Evolutionary conservation across 1,139 yeast species (phyloP), one percentile per base, ranked within the genome.

Genomic region (Candida sp.): DNA sequence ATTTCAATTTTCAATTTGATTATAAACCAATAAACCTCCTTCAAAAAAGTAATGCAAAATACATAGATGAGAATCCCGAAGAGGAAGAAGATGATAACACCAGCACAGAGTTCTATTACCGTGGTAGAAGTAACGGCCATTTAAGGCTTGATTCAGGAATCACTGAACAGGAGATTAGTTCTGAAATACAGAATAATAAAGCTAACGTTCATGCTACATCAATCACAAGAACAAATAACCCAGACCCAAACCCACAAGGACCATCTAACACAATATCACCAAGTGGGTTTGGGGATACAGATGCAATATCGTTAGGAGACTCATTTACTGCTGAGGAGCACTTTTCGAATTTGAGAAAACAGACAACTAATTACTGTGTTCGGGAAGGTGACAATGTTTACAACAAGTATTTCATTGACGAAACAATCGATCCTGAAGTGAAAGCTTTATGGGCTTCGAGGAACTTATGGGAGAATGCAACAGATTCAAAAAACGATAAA

Each of bases 391-490:
- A 77, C 50, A 49, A 61, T 29, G 72, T 74, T 36, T 76, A 68
- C 50, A 63, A 66, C 35, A 69, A 73, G 48, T 71, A 63, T 49
- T 63, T 73, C 33, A 58, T 64, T 9, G 66, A 68, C 48, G 70
- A 65, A 37, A 61, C 63, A 22, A 68, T 76, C 33, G 82, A 77
- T 53, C 78, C 80, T 1, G 82, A 76, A 49, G 72, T 77, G 41
- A 72, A 69, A 49, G 70, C 66, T 15, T 59, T 77, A 38, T 77
- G 82, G 82, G 77, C 71, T 33, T 64, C 73, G 4, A 63, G 81
- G 60, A 66, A 63, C 30, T 39, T 44, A 9, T 43, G 53, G 49
- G 40, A 33, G 25, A 40, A 45, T 21, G 35, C 21, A 21, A 21
- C 21, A 12, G 34, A 32, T 32, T 32, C 34, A n/a, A 19, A 22